phyloP scores from a whole-genome alignment of 2,329 filamentous ascomycete genomes.

The Lecanicillium sp. region DNA sequence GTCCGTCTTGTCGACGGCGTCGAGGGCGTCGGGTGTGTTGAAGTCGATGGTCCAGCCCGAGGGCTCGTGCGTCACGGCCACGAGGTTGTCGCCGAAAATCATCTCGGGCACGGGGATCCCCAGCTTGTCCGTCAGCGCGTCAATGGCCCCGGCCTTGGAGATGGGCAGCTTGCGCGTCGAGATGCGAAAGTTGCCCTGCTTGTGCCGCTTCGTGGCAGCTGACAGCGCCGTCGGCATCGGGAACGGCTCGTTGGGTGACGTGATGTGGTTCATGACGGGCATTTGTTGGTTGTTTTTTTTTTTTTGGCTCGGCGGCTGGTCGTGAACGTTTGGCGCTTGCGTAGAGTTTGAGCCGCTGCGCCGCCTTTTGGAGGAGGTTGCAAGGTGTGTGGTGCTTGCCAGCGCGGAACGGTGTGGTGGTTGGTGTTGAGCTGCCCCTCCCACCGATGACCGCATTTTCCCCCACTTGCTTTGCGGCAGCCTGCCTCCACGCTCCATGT shows the following conservation, averaged over 20 bases:
- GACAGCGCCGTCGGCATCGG: constrained; percentile 42
- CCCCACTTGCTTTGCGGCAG: too few relatives aligned
- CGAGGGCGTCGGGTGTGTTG: constrained; percentile 78
- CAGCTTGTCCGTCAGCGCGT: constrained; percentile 69
- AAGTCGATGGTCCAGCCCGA: constrained; percentile 76
- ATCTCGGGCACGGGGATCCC: constrained; percentile 92
- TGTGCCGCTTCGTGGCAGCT: constrained; percentile 47
- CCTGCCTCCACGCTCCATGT: too few relatives aligned
- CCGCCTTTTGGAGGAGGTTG: too few relatives aligned
- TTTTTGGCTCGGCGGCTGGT: too few relatives aligned
- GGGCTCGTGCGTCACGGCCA: constrained; percentile 64
- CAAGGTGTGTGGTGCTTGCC: too few relatives aligned
- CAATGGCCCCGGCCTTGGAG: constrained; percentile 84
- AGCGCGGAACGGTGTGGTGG: too few relatives aligned
- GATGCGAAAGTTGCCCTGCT: constrained; percentile 63
- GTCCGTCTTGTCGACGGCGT: constrained; percentile 90
- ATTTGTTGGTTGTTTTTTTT: too few relatives aligned
- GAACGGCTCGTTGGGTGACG: constrained; percentile 43
- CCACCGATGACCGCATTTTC: too few relatives aligned
- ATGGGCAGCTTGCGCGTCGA: constrained; percentile 87
- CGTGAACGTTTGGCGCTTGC: too few relatives aligned
- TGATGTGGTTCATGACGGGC: constrained; percentile 30
- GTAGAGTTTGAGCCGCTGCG: neutral
- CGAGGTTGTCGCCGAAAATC: constrained; percentile 96
- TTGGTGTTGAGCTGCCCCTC: too few relatives aligned